phyloP scores from a whole-genome alignment of 495 filamentous ascomycete species.

The Endocarpon pusillum region DNA sequence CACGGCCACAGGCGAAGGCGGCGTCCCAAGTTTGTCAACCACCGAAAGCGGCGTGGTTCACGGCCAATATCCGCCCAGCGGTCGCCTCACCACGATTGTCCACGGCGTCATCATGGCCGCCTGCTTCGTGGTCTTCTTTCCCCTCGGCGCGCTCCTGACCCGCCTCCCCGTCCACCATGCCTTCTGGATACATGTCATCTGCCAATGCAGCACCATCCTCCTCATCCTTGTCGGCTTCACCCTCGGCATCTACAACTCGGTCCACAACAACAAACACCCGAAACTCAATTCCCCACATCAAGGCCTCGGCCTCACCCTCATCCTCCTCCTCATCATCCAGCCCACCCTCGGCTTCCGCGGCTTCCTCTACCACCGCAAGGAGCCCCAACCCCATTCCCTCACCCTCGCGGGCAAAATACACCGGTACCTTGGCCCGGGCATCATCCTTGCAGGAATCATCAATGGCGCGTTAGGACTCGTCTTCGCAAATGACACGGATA shows the following conservation, averaged over 20 bases:
- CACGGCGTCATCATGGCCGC: conserved; percentile 37
- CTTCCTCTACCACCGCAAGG: conserved; percentile 30
- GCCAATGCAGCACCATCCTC: conserved; percentile 25
- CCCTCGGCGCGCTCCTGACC: conserved; percentile 34
- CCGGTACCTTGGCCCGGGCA: conserved; percentile 32
- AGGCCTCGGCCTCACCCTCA: conserved; percentile 35
- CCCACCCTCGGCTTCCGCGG: conserved; percentile 27
- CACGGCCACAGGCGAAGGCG: conserved; percentile 25
- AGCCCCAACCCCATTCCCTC: conserved; percentile 22
- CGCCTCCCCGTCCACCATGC: conserved; percentile 23
- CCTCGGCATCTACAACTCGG: conserved; percentile 31
- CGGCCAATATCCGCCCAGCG: conserved; percentile 10
- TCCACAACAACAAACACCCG: conserved; percentile 35
- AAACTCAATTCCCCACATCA: conserved; percentile 38
- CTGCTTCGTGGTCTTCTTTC: conserved; percentile 34
- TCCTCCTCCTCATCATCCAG: conserved; percentile 30
- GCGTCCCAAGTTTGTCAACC: conserved; percentile 12
- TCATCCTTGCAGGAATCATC: conserved; percentile 29
- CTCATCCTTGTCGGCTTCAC: conserved; percentile 29
- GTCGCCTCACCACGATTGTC: conserved; percentile 20
- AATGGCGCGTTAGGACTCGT: conserved; percentile 21
- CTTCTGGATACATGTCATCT: conserved; percentile 30
- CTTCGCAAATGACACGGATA: conserved; percentile 8
- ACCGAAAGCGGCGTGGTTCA: conserved; percentile 9
- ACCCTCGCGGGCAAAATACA: conserved; percentile 30